These are phyloP conservation scores for Pichia sp. DNA, from an alignment of 1,139 yeast species.

Conservation along the genomic window DNA sequence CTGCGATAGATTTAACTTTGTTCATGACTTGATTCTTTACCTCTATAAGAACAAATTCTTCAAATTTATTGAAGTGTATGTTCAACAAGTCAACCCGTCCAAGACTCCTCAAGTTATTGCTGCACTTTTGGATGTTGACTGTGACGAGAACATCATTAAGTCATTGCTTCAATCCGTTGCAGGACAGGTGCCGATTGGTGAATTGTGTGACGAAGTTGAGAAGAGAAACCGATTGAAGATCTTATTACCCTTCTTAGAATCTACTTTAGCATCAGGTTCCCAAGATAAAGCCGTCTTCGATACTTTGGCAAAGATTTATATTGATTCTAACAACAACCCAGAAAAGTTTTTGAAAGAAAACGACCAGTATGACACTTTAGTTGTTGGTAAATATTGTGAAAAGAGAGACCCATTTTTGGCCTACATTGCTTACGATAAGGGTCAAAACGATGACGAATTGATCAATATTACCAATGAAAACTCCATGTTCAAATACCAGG, in stretches of 20 bases:
- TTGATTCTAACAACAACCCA: constrained; percentile 95
- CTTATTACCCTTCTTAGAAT: constrained; percentile 87
- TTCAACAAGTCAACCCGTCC: constrained; percentile 93
- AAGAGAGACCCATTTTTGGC: constrained; percentile 98
- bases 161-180: constrained; percentile 76
- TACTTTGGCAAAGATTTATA: constrained; percentile 94
- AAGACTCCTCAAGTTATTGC: constrained; percentile 97
- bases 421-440: constrained; percentile 94
- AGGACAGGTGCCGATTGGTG: constrained; percentile 91
- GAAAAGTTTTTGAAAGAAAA: constrained; percentile 95
- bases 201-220: constrained; percentile 90
- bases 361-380: constrained; percentile 79
- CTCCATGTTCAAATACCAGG: constrained; percentile 97
- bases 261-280: constrained; percentile 81
- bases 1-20: constrained; percentile 87
- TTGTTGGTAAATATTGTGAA: constrained; percentile 97
- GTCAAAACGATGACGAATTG: constrained; percentile 84
- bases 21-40: constrained; percentile 89
- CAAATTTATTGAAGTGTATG: constrained; percentile 95
- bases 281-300: constrained; percentile 90
- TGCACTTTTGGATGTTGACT: constrained; percentile 92
- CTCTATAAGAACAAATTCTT: constrained; percentile 92
- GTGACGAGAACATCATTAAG: constrained; percentile 87
- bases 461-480: constrained; percentile 91
- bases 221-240: constrained; percentile 91